A percentile compares a stretch with the other conserved stretches of the same genome.
Conservation (phyloP, 176 grass and related monocot genomes). For the Eleusine coracana region DNA sequence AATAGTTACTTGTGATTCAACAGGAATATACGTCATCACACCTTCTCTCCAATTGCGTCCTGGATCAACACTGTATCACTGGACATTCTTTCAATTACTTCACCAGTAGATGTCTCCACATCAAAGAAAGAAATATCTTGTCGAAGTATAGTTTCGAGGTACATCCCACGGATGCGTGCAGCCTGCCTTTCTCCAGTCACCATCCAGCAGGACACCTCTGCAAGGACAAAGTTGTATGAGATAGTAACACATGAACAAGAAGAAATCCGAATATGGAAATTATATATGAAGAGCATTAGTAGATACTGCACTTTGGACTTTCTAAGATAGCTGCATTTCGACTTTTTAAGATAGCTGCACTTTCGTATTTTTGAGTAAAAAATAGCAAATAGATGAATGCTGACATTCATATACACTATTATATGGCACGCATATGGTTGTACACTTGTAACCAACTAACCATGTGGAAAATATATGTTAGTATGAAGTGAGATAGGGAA, state of each 20-base stretch:
- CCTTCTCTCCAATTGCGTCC: conserved; percentile 86
- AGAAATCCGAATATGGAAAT: conserved; percentile 11
- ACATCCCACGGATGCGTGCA: conserved; percentile 65
- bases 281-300: not conserved
- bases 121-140: conserved; percentile 79
- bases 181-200: conserved; percentile 76
- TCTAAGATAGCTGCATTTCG: not conserved
- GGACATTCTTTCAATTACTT: conserved; percentile 78
- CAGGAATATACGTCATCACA: conserved; percentile 22
- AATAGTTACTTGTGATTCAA: not conserved
- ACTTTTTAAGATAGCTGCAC: not conserved
- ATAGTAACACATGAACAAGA: not conserved
- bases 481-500: not conserved
- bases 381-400: not conserved
- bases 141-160: conserved; percentile 73
- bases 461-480: not conserved
- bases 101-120: conserved; percentile 68
- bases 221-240: not conserved
- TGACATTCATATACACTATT: not conserved
- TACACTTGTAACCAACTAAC: too few species aligned
- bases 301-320: not conserved
- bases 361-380: conserved; percentile 6
- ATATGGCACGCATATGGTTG: not conserved
- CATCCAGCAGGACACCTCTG: conserved; percentile 84
- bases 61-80: conserved; percentile 80